Conservation (phyloP, 345 rosid genomes). For the Camelina hispida region DNA sequence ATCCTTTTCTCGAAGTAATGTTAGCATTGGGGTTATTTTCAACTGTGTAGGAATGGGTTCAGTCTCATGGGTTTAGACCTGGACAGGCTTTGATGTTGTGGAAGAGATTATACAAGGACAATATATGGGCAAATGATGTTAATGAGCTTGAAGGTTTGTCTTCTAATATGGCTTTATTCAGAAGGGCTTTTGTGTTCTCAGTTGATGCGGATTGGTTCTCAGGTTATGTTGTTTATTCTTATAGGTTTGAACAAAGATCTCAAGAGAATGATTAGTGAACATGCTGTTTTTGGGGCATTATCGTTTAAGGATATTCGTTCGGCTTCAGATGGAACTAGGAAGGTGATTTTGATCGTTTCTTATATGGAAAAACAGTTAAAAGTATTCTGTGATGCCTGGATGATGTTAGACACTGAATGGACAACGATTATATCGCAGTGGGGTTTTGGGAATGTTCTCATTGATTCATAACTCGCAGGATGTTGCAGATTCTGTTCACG, state of each 20-base stretch:
- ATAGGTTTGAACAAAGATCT: conserved; percentile 88
- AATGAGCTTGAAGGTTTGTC: conserved; percentile 74
- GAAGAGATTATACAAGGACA: conserved; percentile 85
- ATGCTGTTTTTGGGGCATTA: conserved; percentile 69
- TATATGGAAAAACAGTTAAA: neutral
- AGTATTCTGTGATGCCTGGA: neutral
- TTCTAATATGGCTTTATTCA: neutral
- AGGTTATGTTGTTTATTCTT: neutral
- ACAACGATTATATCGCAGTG: neutral
- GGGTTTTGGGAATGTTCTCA: conserved; percentile 54
- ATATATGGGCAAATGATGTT: conserved; percentile 65
- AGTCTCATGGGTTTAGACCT: conserved; percentile 78
- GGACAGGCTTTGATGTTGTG: conserved; percentile 97
- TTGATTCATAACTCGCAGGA: conserved; percentile 75
- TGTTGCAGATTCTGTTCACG: conserved; percentile 84
- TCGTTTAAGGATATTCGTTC: conserved; percentile 67
- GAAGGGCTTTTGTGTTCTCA: neutral
- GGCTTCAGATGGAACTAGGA: conserved; percentile 86
- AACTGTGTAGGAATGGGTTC: conserved; percentile 76
- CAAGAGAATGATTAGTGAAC: conserved; percentile 70
- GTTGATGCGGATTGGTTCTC: neutral
- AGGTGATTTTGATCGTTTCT: conserved; percentile 55
- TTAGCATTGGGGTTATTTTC: neutral
- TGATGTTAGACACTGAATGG: neutral
- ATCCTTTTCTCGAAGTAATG: conserved; percentile 65